phyloP scores from a whole-genome alignment of 805 yeast species.

The Saccharomycopsis sp. region DNA sequence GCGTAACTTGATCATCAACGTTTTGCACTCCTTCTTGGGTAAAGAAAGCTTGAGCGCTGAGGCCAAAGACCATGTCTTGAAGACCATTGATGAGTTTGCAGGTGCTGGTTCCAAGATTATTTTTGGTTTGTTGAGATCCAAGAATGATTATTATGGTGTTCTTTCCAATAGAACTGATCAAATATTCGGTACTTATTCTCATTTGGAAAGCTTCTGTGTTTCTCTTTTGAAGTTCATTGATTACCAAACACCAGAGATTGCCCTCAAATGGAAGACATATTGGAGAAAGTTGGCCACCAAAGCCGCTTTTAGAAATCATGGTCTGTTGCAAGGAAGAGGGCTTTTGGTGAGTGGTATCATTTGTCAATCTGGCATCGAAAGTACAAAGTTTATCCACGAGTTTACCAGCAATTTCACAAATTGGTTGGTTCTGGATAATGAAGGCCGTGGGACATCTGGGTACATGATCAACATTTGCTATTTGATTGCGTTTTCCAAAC shows the following conservation, averaged over 20 bases:
- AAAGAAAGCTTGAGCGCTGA: slow-evolving; percentile 23
- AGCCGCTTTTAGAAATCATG: slow-evolving; percentile 46
- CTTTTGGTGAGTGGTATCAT: slow-evolving; percentile 61
- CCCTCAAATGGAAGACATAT: slow-evolving; percentile 45
- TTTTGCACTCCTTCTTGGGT: slow-evolving; percentile 43
- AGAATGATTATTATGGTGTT: slow-evolving; percentile 11
- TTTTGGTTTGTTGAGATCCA: slow-evolving; percentile 15
- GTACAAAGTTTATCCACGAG: slow-evolving; percentile 37
- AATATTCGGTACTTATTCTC: slow-evolving; percentile 26
- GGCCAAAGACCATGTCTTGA: slow-evolving; percentile 3
- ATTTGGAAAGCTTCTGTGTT: slow-evolving; percentile 51
- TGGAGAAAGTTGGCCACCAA: slow-evolving; percentile 59
- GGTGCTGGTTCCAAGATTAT: slow-evolving; percentile 14
- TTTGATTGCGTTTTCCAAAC: slow-evolving; percentile 33
- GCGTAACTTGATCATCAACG: slow-evolving; percentile 39
- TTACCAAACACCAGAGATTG: slow-evolving; percentile 26
- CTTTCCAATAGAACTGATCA: slow-evolving; percentile 12
- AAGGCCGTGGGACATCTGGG: too few relatives aligned
- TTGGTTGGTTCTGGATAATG: slow-evolving; percentile 25
- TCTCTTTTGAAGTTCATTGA: slow-evolving; percentile 44
- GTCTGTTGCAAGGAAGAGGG: slow-evolving; percentile 60
- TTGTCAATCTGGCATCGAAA: slow-evolving; percentile 54
- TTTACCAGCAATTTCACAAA: slow-evolving; percentile 28
- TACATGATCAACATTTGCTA: slow-evolving; percentile 27
- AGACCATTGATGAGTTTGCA: slow-evolving; percentile 17